Evolutionary conservation across 257 asterid genomes (phyloP).

Genomic region (Petunia axillaris): DNA sequence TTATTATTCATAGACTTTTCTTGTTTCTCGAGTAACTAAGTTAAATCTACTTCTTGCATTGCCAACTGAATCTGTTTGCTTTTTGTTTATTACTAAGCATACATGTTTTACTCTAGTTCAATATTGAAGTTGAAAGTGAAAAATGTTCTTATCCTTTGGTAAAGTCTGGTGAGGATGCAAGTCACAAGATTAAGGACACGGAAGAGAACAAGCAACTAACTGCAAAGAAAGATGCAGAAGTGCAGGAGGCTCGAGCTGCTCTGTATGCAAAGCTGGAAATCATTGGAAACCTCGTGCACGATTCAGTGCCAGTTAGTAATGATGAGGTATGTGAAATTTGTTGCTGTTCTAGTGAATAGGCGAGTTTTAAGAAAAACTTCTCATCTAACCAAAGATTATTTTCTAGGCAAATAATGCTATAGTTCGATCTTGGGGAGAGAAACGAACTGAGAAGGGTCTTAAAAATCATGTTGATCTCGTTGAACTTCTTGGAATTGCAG

Average conservation of each 20-base stretch:
- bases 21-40: background rate
- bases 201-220: slow-evolving; percentile 65
- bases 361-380: background rate
- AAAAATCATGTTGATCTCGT: slow-evolving; percentile 95
- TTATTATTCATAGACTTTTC: background rate
- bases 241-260: slow-evolving; percentile 71
- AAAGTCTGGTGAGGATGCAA: slow-evolving; percentile 70
- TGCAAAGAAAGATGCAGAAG: slow-evolving; percentile 70
- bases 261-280: slow-evolving; percentile 56
- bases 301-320: slow-evolving; percentile 78
- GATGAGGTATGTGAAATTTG: slow-evolving; percentile 61
- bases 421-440: slow-evolving; percentile 84
- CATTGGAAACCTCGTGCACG: slow-evolving; percentile 95
- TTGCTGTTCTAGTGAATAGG: background rate
- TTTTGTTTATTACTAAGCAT: background rate
- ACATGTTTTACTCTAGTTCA: background rate
- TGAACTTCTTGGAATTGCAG: slow-evolving; percentile 94
- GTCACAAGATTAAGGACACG: slow-evolving; percentile 49
- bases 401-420: slow-evolving; percentile 69
- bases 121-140: slow-evolving; percentile 5
- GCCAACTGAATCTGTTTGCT: background rate
- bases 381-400: slow-evolving; percentile 24
- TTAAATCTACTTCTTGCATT: background rate
- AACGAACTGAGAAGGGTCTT: slow-evolving; percentile 65
- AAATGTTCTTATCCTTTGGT: slow-evolving; percentile 18